Evolutionary conservation across 352 stramenopile species (phyloP).

Genomic region (Elongisporangium prolatum): DNA sequence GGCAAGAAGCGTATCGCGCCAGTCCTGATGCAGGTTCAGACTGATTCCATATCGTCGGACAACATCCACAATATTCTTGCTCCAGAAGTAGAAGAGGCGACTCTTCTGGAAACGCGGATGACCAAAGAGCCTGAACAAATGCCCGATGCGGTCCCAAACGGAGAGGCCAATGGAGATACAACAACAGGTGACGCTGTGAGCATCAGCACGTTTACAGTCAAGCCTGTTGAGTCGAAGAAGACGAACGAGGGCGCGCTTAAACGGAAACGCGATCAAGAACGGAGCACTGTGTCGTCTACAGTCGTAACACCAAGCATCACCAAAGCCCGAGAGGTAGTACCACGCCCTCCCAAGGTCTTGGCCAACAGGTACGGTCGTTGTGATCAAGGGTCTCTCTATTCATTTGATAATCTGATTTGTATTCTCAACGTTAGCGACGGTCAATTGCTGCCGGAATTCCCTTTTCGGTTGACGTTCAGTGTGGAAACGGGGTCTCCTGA

Average conservation of each 20-base stretch:
- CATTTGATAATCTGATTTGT: constrained; percentile 8
- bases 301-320: constrained; percentile 18
- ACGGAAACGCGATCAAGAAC: constrained; percentile 60
- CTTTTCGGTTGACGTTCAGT: constrained; percentile 53
- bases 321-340: constrained; percentile 60
- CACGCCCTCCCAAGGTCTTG: constrained; percentile 44
- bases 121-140: constrained; percentile 1
- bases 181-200: neutral
- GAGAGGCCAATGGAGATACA: constrained; percentile 4
- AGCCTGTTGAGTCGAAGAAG: constrained; percentile 24
- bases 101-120: constrained; percentile 57
- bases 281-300: constrained; percentile 8
- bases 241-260: constrained; percentile 42
- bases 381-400: neutral
- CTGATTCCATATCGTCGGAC: constrained; percentile 55
- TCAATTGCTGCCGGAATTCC: constrained; percentile 51
- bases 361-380: constrained; percentile 39
- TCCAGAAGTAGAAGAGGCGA: constrained; percentile 44
- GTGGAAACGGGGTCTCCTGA: constrained; percentile 43
- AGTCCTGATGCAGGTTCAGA: constrained; percentile 36
- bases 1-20: constrained; percentile 69
- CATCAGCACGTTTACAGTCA: neutral
- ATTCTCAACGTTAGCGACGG: constrained; percentile 8
- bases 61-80: constrained; percentile 79
- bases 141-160: neutral